Evolutionary conservation across 371 early-diverging fungal species (phyloP).

Genomic region (Lichtheimia hyalospora): DNA sequence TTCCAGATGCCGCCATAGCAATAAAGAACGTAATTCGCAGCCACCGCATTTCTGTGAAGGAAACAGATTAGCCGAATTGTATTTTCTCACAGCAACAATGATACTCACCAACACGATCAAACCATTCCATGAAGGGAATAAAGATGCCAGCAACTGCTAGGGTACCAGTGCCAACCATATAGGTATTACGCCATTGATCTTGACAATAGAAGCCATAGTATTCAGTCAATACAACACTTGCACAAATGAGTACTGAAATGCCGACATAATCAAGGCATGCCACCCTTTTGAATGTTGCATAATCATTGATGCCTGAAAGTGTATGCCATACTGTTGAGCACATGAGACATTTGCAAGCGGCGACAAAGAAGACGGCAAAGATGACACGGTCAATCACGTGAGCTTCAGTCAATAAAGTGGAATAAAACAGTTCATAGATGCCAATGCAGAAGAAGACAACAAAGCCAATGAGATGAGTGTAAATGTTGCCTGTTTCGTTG

Average conservation of each 20-base stretch:
- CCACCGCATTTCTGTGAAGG: conserved; percentile 28
- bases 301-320: conserved; percentile 71
- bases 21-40: conserved; percentile 53
- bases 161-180: conserved; percentile 57
- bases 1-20: conserved; percentile 61
- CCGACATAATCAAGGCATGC: conserved; percentile 84
- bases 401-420: conserved; percentile 45
- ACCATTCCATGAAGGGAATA: conserved; percentile 52
- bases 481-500: conserved; percentile 86
- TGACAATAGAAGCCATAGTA: conserved; percentile 79
- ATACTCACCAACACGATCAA: conserved; percentile 35
- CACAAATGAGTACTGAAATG: conserved; percentile 73
- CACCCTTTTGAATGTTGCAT: conserved; percentile 45
- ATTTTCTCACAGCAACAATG: no score
- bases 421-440: conserved; percentile 46
- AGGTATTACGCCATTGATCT: conserved; percentile 57
- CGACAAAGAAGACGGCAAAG: conserved; percentile 57
- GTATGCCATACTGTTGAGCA: conserved; percentile 79
- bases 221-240: conserved; percentile 61
- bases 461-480: conserved; percentile 77
- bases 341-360: conserved; percentile 71
- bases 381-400: conserved; percentile 56
- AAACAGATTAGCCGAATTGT: no score
- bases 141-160: conserved; percentile 42
- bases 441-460: conserved; percentile 59